These are phyloP conservation scores for Phytophthora podocarpi DNA, from an alignment of 352 stramenopile species.

Conservation along the genomic window DNA sequence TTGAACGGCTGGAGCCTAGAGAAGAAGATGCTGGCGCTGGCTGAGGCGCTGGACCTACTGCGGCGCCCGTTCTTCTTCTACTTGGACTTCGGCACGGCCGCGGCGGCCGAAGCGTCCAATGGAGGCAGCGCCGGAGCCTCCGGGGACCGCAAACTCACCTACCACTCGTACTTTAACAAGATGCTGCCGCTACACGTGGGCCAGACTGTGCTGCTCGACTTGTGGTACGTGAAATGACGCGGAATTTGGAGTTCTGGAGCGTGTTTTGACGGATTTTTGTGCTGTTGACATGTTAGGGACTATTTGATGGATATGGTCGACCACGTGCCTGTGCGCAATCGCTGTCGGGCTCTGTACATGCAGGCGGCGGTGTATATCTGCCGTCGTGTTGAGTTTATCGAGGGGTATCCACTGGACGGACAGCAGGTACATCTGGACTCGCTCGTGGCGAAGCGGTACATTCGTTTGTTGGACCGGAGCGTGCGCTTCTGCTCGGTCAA, in stretches of 20 bases:
- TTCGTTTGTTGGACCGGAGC: slow-evolving; percentile 61
- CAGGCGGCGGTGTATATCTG: slow-evolving; percentile 73
- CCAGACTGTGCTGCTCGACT: slow-evolving; percentile 73
- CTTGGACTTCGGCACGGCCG: slow-evolving; percentile 56
- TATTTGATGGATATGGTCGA: slow-evolving; percentile 88
- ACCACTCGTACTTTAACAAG: slow-evolving; percentile 75
- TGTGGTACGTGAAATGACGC: slow-evolving; percentile 50
- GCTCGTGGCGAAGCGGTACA: slow-evolving; percentile 65
- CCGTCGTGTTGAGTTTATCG: slow-evolving; percentile 81
- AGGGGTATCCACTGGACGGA: slow-evolving; percentile 61
- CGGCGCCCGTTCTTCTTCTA: slow-evolving; percentile 81
- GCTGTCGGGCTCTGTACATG: slow-evolving; percentile 71
- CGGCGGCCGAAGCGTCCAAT: slow-evolving; percentile 29
- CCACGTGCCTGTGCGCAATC: slow-evolving; percentile 73
- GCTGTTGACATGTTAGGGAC: slow-evolving; percentile 37
- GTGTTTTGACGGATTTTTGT: slow-evolving; percentile 5
- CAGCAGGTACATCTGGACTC: slow-evolving; percentile 55
- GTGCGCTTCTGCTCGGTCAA: slow-evolving; percentile 67
- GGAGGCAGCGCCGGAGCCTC: slow-evolving; percentile 26
- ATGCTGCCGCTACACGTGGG: slow-evolving; percentile 69
- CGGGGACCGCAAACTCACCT: slow-evolving; percentile 55
- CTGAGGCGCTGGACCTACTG: slow-evolving; percentile 65
- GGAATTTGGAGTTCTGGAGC: not conserved
- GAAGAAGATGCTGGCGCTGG: slow-evolving; percentile 74
- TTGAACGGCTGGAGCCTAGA: slow-evolving; percentile 81